Conservation (phyloP, 129 eudicot genomes). For the Chrysanthemum seticuspe region DNA sequence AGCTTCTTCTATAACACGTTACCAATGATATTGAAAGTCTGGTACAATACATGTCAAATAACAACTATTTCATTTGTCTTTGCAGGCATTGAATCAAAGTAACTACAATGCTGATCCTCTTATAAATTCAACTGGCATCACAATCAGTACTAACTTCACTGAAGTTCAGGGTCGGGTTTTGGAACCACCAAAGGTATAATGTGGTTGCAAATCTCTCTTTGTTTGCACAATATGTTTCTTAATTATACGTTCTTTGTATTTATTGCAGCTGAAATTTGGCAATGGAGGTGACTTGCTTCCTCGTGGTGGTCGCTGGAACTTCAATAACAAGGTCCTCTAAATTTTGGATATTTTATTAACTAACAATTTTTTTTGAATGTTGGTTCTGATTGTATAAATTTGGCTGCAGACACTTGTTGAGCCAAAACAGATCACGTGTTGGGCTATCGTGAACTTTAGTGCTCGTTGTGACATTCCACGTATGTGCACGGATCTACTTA, state of each 20-base stretch:
- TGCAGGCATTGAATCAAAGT: constrained; percentile 32
- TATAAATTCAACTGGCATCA: constrained; percentile 64
- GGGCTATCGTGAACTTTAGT: constrained; percentile 83
- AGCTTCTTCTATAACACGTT: not conserved
- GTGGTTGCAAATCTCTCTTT: not conserved
- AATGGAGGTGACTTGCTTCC: constrained; percentile 59
- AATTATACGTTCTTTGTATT: constrained; percentile 13
- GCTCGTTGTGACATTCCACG: constrained; percentile 50
- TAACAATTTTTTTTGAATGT: not conserved
- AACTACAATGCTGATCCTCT: constrained; percentile 56
- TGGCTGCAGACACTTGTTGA: constrained; percentile 50
- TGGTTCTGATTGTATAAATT: not conserved
- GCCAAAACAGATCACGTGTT: constrained; percentile 43
- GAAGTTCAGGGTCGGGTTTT: constrained; percentile 72
- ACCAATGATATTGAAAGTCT: not conserved
- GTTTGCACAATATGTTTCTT: not conserved
- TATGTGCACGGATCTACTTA: constrained; percentile 32
- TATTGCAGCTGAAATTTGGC: constrained; percentile 56
- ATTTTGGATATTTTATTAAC: not conserved
- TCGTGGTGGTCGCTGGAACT: constrained; percentile 74
- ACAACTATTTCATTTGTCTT: not conserved
- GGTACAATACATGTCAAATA: not conserved
- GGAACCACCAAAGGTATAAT: constrained; percentile 61
- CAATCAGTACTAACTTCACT: constrained; percentile 47
- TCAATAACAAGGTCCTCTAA: constrained; percentile 53